Evolutionary conservation across 2,329 filamentous ascomycete species (phyloP).

Genomic region (Trichophyton mentagrophytes): DNA sequence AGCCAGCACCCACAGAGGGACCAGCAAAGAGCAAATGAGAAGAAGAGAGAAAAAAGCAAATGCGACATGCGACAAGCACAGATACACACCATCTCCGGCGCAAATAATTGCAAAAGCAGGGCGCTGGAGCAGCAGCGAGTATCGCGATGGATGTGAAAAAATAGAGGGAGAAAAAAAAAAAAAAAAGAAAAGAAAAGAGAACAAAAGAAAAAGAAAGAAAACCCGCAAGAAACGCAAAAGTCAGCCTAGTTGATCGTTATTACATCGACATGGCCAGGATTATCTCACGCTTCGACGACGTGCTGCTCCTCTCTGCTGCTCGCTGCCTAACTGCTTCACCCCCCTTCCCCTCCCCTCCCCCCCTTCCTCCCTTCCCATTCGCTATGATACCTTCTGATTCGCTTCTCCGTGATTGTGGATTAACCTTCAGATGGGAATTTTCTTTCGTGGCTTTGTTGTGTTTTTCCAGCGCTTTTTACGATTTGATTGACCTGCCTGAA

Average conservation of each 20-base stretch:
- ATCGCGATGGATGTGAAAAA: no score
- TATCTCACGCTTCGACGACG: neutral
- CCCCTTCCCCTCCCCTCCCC: neutral
- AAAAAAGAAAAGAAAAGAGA: neutral
- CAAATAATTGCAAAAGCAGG: neutral
- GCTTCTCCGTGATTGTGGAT: neutral
- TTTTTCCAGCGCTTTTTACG: slow-evolving; percentile 3
- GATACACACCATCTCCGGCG: neutral
- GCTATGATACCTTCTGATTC: neutral
- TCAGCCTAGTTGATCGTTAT: neutral
- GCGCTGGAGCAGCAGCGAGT: no score
- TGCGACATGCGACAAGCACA: neutral
- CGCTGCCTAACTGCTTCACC: neutral
- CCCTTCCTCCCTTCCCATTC: neutral
- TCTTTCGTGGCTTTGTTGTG: neutral
- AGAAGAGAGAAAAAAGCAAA: neutral
- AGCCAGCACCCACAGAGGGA: neutral
- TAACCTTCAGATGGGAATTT: neutral
- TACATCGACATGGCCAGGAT: neutral
- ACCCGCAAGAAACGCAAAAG: neutral
- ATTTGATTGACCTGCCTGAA: slow-evolving; percentile 1
- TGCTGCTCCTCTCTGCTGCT: neutral
- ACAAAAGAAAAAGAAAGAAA: neutral
- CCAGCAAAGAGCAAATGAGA: neutral
- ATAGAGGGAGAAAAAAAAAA: neutral